Base-by-base conservation (phyloP, 805 yeast species). In the Dipodascus geniculatus region DNA sequence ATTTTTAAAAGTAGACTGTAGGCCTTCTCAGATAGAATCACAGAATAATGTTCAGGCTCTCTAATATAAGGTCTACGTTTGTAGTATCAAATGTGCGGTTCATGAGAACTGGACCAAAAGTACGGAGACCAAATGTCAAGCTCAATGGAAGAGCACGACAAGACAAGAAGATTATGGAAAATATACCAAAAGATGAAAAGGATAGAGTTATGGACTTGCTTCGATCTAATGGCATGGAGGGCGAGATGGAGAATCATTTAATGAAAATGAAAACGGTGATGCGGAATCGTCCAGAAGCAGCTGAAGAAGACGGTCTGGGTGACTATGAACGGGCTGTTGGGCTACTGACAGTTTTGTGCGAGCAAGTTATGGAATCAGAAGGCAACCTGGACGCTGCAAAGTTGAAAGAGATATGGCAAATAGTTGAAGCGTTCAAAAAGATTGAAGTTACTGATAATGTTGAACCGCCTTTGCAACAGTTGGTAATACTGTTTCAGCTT, bases 401-500 rank as follows among this genome's bases (percentile, higher is more conserved):
- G 14, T 11, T 38, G 4, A 6, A 38, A 22, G 49, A 47, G 19
- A 22, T 47, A 6, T 47, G 49, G 49, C 4, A 20, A 16, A 6
- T 9, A 22, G 24, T 47, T 14, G 31, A 22, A 47, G 24, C 31
- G n/a, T 47, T 47, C 19, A 22, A 16, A n/a, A 47, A 47, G 19
- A 22, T 47, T 9, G 11, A 4, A 20, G 17, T 23, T 11, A 47
- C 28, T 20, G 8, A 22, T 16, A 59, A 54, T 1, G 55, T 51
- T 22, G 48, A 48, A 8, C 57, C 55, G 3, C 61, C 64, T 3
- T 55, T 51, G 22, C 58, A 58, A n/a, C 48, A 58, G 22, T 50
- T 61, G 23, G 56, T 48, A 3, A 53, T 53, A 23, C 24, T 59
- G 22, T 59, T 57, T 24, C 62, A 61, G 31, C 8, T 53, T 8